Evolutionary conservation across 768 basidiomycete species (phyloP), one percentile per base, ranked within the genome.

Genomic region (Amanita muscaria): DNA sequence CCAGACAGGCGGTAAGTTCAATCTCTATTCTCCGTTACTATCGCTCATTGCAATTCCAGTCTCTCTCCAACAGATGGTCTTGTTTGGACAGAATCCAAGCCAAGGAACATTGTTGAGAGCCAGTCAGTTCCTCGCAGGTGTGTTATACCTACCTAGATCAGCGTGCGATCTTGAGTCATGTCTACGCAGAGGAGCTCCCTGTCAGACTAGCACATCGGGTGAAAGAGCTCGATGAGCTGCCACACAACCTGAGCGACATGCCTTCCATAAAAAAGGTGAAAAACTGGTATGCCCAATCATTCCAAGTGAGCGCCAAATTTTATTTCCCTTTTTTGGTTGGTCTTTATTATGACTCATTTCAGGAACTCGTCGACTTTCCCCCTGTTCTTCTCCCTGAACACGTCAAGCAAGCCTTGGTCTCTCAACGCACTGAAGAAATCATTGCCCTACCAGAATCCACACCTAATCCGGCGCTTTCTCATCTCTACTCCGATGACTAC

Each of bases 261-360:
- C 80, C 84, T 0, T 87, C 85, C 30, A 97, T 99, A 51, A 78
- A 80, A 47, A 92, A 88, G 59, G 88, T 99, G 48, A 93, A 92
- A 68, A 84, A 94, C 56, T 99, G 96, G 96, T 99, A 99, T 62
- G 94, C 94, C 1, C 90, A 98, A 68, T 90, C 88, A 12, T 98
- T 99, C 62, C 88, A 98, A 76, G 94, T 93, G 42, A 41, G 80
- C n/a, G n/a, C n/a, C n/a, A n/a, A n/a, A n/a, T n/a, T 66, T 22
- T 14, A 22, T 38, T 37, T 5, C 31, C 22, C 29, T 22, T 32
- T 23, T 19, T 31, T 21, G 31, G 33, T 29, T 24, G 42, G 16
- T 49, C 18, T 41, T 37, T 37, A 37, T 29, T 18, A 34, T 33
- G 8, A 9, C 16, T 11, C 45, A 19, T 19, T 24, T 8, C 50